A percentile compares a stretch with the other conserved stretches of the same genome.
Conservation (phyloP, 352 stramenopile genomes). For the Pythium vanterpoolii region DNA sequence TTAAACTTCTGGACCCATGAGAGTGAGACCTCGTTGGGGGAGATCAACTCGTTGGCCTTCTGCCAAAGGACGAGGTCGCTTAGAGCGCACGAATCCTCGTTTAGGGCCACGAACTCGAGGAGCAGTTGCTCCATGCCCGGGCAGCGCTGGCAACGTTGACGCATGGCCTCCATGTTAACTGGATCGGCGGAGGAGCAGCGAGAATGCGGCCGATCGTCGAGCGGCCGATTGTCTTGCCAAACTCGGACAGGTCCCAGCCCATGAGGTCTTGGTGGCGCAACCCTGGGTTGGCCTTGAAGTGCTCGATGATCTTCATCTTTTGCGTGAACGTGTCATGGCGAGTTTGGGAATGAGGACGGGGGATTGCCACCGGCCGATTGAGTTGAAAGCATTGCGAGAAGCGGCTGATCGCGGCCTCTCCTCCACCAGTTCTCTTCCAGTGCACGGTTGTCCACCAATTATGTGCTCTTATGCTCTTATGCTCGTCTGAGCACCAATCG, state of each 20-base stretch:
- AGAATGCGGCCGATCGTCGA: slow-evolving; percentile 9
- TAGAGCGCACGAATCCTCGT: slow-evolving; percentile 1
- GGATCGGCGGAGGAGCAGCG: neutral
- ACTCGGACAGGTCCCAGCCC: slow-evolving; percentile 3
- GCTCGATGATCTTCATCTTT: slow-evolving; percentile 6
- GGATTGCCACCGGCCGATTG: too few relatives aligned
- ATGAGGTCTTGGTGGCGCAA: slow-evolving; percentile 8
- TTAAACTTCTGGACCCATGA: slow-evolving; percentile 15
- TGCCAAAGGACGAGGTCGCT: slow-evolving; percentile 7
- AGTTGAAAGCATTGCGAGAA: too few relatives aligned
- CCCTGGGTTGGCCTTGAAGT: neutral
- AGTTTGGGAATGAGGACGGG: neutral
- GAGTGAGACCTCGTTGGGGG: neutral
- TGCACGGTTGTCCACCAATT: too few relatives aligned
- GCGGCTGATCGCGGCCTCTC: too few relatives aligned
- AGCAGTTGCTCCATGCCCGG: slow-evolving; percentile 9
- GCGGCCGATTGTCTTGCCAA: slow-evolving; percentile 9
- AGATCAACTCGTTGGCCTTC: slow-evolving; percentile 12
- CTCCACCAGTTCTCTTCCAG: too few relatives aligned
- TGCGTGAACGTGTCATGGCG: slow-evolving; percentile 10
- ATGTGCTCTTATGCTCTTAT: too few relatives aligned
- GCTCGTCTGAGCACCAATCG: too few relatives aligned
- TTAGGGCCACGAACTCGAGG: slow-evolving; percentile 4
- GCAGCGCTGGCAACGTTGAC: neutral
- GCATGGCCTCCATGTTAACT: slow-evolving; percentile 10